A percentile compares a stretch with the other conserved stretches of the same genome.
phyloP scores from a whole-genome alignment of 225 moss, liverwort and hornwort species.

The Climacium dendroides region DNA sequence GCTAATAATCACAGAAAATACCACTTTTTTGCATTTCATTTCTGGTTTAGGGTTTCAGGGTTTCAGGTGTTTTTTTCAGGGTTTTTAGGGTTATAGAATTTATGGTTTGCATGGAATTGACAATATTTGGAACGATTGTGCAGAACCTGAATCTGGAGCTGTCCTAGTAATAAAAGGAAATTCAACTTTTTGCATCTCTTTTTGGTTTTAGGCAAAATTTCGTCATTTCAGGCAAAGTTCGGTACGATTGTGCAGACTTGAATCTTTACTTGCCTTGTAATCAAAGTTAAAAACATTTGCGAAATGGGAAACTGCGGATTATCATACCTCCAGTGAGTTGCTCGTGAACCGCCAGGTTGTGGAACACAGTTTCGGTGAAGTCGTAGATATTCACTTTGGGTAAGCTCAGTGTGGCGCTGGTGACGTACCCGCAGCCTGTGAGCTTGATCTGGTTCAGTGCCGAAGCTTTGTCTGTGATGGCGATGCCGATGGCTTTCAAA shows the following conservation, averaged over 20 bases:
- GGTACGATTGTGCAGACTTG: neutral
- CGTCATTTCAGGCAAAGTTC: neutral
- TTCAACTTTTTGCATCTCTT: no score
- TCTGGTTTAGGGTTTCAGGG: no score
- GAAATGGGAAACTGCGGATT: neutral
- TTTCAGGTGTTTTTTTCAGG: no score
- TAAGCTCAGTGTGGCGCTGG: neutral
- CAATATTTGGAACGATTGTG: no score
- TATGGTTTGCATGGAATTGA: neutral
- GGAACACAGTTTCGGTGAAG: conserved; percentile 2
- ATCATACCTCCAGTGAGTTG: neutral
- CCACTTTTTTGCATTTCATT: neutral
- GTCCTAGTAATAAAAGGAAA: neutral
- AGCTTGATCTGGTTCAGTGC: neutral
- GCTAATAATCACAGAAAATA: neutral
- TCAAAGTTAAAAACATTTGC: neutral
- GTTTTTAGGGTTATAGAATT: neutral
- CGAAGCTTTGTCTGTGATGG: neutral
- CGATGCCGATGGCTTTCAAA: neutral
- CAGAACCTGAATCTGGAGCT: neutral
- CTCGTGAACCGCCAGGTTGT: conserved; percentile 20
- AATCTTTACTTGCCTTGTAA: neutral
- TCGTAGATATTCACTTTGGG: conserved; percentile 5
- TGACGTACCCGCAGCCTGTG: neutral
- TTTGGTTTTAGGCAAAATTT: no score